phyloP scores from a whole-genome alignment of 768 basidiomycete genomes.

The Suillus ampliporus region DNA sequence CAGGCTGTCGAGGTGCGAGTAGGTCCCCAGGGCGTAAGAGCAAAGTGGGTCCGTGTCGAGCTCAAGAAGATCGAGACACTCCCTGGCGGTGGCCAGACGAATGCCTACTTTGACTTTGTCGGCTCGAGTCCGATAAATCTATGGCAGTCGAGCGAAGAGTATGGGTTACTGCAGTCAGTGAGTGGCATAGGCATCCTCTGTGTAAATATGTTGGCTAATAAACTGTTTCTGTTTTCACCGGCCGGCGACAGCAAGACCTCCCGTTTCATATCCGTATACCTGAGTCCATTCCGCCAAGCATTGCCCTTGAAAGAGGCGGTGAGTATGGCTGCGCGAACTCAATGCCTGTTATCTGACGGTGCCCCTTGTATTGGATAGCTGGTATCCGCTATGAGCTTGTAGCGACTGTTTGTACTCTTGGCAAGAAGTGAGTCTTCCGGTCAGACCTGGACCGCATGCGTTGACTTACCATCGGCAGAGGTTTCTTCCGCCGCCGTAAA shows the following conservation, averaged over 20 bases:
- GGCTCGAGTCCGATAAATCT: constrained; percentile 83
- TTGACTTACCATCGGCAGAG: constrained; percentile 47
- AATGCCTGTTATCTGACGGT: background rate
- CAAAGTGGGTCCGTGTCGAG: constrained; percentile 92
- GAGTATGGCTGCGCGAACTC: constrained; percentile 21
- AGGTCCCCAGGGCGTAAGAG: constrained; percentile 77
- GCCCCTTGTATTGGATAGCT: constrained; percentile 46
- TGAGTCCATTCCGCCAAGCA: constrained; percentile 87
- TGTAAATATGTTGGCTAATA: constrained; percentile 10
- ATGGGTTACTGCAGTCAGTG: constrained; percentile 70
- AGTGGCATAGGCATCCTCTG: constrained; percentile 21
- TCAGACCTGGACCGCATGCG: constrained; percentile 1
- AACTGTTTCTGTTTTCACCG: constrained; percentile 13
- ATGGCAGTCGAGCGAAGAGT: constrained; percentile 84
- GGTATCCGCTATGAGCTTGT: constrained; percentile 92
- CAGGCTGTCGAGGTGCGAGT: constrained; percentile 88
- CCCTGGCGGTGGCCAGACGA: constrained; percentile 69
- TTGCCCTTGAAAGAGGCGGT: constrained; percentile 81
- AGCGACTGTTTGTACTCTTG: constrained; percentile 83
- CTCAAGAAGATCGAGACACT: constrained; percentile 89
- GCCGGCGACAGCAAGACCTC: constrained; percentile 71
- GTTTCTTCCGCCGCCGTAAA: constrained; percentile 83
- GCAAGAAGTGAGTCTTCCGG: constrained; percentile 68
- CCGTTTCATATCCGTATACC: constrained; percentile 92
- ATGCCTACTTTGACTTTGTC: constrained; percentile 80